Base-by-base conservation (phyloP, 225 moss, liverwort and hornwort species). In the Straminergon stramineum region DNA sequence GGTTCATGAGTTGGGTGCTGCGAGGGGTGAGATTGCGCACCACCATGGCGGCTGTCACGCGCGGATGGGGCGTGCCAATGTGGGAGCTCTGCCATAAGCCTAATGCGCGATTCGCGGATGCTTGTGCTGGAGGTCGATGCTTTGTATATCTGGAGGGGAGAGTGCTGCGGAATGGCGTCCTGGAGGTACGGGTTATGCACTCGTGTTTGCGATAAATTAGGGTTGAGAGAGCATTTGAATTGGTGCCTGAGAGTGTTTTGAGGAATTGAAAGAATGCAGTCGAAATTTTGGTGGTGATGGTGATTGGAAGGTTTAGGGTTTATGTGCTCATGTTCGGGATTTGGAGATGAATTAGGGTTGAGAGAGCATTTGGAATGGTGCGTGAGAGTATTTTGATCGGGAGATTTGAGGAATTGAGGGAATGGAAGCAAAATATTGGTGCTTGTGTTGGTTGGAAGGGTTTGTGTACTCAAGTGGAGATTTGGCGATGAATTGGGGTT, bases 1-100 rank as follows among this genome's bases (percentile, higher is more conserved):
- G 67, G 87, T 94, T 91, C 89, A 94, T 94, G 94, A 94, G 57
- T 88, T 93, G 93, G 90, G 89, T 43, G 91, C 87, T 91, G 75
- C 91, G 93, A 32, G 89, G 82, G 91, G 75, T 89, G 86, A 68
- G 79, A 85, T 88, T 86, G 81, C 81, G 79, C 71, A 85, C 85
- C 81, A 85, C 88, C 30, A 90, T 91, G 91, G 88, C 92, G 86
- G 83, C 90, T 86, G 84, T 88, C 73, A 84, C 87, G 66, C 86
- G 93, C 52, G 90, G 77, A 52, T 82, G 74, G 68, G 92, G 88
- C 62, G 60, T 90, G 81, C 91, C 91, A 63, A 63, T 90, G 86
- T 83, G 89, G 89, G 94, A 94, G 37, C 83, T 92, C 30, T 79
- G 92, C n/a, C 48, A 81, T 48, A 86, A 73, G 28, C 43, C 82